Evolutionary conservation across 768 basidiomycete species (phyloP).

Genomic region (Obba rivulosa): DNA sequence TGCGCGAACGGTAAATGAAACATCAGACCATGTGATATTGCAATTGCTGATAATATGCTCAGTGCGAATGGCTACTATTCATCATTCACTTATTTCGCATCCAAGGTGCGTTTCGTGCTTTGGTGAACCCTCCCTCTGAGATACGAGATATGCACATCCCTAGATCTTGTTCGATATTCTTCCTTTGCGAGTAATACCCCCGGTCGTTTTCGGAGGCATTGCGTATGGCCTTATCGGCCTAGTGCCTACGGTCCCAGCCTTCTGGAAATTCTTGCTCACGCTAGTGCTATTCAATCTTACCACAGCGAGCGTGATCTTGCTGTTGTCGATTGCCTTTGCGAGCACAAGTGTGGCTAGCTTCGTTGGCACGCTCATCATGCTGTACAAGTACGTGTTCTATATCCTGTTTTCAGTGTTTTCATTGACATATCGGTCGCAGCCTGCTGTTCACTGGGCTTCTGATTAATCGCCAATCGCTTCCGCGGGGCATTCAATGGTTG

Average conservation of each 20-base stretch:
- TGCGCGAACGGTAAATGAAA: slow-evolving; percentile 81
- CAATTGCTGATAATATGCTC: slow-evolving; percentile 5
- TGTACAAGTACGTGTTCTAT: slow-evolving; percentile 80
- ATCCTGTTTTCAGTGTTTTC: background rate
- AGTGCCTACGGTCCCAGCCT: slow-evolving; percentile 81
- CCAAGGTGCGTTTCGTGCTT: slow-evolving; percentile 53
- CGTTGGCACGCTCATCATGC: slow-evolving; percentile 93
- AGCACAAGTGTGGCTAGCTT: slow-evolving; percentile 87
- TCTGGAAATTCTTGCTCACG: slow-evolving; percentile 98
- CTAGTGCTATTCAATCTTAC: slow-evolving; percentile 96
- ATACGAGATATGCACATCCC: background rate
- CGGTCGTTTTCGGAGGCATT: slow-evolving; percentile 92
- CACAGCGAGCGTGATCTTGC: slow-evolving; percentile 86
- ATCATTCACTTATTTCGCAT: slow-evolving; percentile 92
- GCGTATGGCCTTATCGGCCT: slow-evolving; percentile 94
- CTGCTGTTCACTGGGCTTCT: slow-evolving; percentile 92
- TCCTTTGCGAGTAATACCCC: slow-evolving; percentile 90
- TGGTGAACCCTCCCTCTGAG: background rate
- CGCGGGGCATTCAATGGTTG: slow-evolving; percentile 71
- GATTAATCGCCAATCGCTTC: slow-evolving; percentile 88
- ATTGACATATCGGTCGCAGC: slow-evolving; percentile 35
- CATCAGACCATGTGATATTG: background rate
- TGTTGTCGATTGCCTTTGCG: slow-evolving; percentile 85
- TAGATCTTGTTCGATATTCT: slow-evolving; percentile 97
- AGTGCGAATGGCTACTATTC: slow-evolving; percentile 98